phyloP scores from a whole-genome alignment of 2,329 filamentous ascomycete species.

The Calonectria pseudoreteaudii region DNA sequence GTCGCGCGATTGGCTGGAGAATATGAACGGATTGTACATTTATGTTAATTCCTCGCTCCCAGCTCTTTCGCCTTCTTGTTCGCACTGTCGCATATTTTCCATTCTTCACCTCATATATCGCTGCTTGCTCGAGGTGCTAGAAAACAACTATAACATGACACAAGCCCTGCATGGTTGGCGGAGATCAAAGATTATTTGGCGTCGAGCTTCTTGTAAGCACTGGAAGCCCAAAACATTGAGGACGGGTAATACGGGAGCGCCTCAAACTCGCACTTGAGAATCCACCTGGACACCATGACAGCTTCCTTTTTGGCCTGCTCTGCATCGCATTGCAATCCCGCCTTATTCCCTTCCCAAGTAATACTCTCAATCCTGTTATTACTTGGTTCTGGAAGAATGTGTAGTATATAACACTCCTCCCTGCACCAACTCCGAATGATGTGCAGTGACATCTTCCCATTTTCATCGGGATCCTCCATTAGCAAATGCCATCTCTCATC shows the following conservation, averaged over 20 bases:
- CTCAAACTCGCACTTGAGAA: constrained; percentile 11
- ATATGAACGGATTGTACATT: too few species aligned
- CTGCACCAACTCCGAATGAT: constrained; percentile 8
- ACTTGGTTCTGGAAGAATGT: constrained; percentile 3
- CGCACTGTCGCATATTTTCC: too few species aligned
- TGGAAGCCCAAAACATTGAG: constrained; percentile 6
- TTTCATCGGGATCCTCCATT: constrained; percentile 15
- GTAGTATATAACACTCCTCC: constrained; percentile 15
- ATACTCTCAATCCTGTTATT: constrained; percentile 2
- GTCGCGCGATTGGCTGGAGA: too few species aligned
- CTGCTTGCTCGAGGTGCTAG: too few species aligned
- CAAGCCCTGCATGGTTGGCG: too few species aligned
- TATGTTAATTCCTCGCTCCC: too few species aligned
- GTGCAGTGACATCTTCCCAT: constrained; percentile 10
- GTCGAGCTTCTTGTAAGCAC: not conserved
- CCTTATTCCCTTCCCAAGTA: constrained; percentile 17
- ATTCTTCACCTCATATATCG: too few species aligned
- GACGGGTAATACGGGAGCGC: constrained; percentile 8
- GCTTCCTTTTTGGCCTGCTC: constrained; percentile 21
- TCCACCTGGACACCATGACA: constrained; percentile 8
- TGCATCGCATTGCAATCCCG: constrained; percentile 12
- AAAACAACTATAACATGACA: too few species aligned
- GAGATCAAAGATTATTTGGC: too few species aligned
- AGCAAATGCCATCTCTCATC: constrained; percentile 13
- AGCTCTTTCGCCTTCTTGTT: too few species aligned